Percentiles rank a stretch among this genome's conserved stretches.
Evolutionary conservation across 106 monocot genomes (phyloP).

Genomic region (Ottelia alismoides): DNA sequence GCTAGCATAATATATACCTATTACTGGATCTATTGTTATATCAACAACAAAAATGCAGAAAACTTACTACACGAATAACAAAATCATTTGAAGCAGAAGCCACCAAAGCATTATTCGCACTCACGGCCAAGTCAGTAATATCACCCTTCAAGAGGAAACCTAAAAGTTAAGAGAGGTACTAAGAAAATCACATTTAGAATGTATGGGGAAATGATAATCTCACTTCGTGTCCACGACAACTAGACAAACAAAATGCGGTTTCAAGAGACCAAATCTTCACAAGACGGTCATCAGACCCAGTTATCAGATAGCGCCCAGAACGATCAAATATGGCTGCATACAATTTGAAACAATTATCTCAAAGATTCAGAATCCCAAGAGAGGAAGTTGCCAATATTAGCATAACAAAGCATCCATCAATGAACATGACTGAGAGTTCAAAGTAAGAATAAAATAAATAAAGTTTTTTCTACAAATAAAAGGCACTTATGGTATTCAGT

Average conservation of each 20-base stretch:
- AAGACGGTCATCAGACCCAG: conserved; percentile 97
- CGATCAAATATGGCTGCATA: conserved; percentile 93
- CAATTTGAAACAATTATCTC: too few species aligned
- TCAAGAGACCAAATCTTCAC: conserved; percentile 99
- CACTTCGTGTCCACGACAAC: conserved; percentile 98
- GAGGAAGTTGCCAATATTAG: too few species aligned
- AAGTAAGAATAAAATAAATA: too few species aligned
- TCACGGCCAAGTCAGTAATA: conserved; percentile 98
- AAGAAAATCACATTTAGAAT: too few species aligned
- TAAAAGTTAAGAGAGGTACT: not conserved
- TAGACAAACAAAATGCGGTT: conserved; percentile 92
- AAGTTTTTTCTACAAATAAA: too few species aligned
- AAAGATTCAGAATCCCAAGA: too few species aligned
- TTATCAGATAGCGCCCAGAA: conserved; percentile 82
- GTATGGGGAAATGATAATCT: too few species aligned
- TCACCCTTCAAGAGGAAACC: conserved; percentile 53
- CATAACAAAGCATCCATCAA: too few species aligned
- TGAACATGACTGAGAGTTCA: too few species aligned
- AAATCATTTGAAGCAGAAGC: conserved; percentile 98
- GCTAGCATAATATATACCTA: not conserved
- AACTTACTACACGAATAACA: conserved; percentile 91
- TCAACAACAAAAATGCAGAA: conserved; percentile 1
- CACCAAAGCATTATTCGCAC: conserved; percentile 92
- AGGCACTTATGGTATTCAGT: too few species aligned
- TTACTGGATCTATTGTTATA: not conserved